Evolutionary conservation across 768 basidiomycete species (phyloP).

Genomic region (Mycena floridula): DNA sequence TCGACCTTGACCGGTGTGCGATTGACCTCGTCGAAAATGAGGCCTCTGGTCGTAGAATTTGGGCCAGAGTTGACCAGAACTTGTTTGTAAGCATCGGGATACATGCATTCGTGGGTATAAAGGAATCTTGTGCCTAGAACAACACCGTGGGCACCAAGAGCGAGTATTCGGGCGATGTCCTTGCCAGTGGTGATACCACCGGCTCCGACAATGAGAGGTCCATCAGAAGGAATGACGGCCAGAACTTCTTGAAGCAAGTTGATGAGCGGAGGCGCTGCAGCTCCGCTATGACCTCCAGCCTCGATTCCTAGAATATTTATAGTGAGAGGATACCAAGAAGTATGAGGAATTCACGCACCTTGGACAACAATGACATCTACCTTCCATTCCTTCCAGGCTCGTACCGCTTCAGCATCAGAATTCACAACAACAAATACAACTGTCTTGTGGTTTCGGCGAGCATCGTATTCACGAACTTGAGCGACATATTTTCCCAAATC

Average conservation of each 20-base stretch:
- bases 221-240: conserved; percentile 24
- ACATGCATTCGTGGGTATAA: conserved; percentile 46
- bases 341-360: conserved; percentile 31
- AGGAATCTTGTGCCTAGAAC: conserved; percentile 56
- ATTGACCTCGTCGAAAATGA: too few relatives aligned
- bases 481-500: conserved; percentile 45
- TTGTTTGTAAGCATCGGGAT: too few relatives aligned
- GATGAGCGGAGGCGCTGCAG: conserved; percentile 23
- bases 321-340: not conserved
- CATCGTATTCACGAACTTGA: conserved; percentile 34
- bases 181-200: conserved; percentile 51
- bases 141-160: conserved; percentile 47
- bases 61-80: too few relatives aligned
- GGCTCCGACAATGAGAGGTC: conserved; percentile 49
- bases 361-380: conserved; percentile 62
- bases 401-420: conserved; percentile 36
- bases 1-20: too few relatives aligned
- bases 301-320: not conserved
- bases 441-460: conserved; percentile 35
- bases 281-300: too few relatives aligned
- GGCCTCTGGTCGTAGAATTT: too few relatives aligned
- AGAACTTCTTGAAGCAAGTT: conserved; percentile 31
- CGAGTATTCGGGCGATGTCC: conserved; percentile 44
- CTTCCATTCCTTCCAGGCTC: conserved; percentile 37
- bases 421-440: conserved; percentile 45